Evolutionary conservation across 2,329 filamentous ascomycete genomes (phyloP), one percentile per base, ranked within the genome.

Genomic region (Exophiala sp.): DNA sequence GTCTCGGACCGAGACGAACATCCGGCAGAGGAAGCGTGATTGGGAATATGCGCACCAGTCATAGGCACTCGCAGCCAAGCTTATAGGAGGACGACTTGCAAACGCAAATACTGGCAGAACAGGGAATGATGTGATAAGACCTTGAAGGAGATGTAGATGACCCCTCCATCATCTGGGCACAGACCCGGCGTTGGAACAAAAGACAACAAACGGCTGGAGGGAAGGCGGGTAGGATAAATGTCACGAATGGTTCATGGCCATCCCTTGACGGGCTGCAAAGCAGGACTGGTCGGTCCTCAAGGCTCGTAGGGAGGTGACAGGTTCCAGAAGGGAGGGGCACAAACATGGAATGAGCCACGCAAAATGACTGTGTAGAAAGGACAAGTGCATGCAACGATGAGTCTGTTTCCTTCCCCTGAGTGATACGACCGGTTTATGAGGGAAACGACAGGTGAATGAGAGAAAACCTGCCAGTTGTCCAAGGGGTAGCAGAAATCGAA

Each of bases 1-100:
- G 19, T 57, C 53, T 34, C 54, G 51, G 16, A 50, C 49, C 29
- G 56, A 53, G 39, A 51, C 43, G 43, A 56, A 53, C 56, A 58
- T 58, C 24, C 50, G 48, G 45, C 32, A 37, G 32, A 40, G 43
- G 13, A 22, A 38, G 46, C n/a, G 38, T 47, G 22, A 21, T 27
- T 40, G 22, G 43, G 39, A 23, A 16, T 22, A n/a, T 14, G 21
- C 23, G 34, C 43, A 18, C 40, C 40, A 43, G 40, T 37, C 16
- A 29, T 43, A 29, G 24, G 24, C 16, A n/a, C 16, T 14, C 7
- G 19, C 9, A 41, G 19, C 14, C 5, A 19, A 24, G 6, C 34
- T 37, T 18, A 32, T 32, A 8, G 14, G 21, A n/a, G 14, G n/a
- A 30, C 9, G 9, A 41, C 11, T 41, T 14, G 32, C n/a, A 40